Percentiles rank a stretch among this genome's conserved stretches.
Evolutionary conservation across 1,284 basidiomycete genomes (phyloP).

Genomic region (Leccinum pachyderme): DNA sequence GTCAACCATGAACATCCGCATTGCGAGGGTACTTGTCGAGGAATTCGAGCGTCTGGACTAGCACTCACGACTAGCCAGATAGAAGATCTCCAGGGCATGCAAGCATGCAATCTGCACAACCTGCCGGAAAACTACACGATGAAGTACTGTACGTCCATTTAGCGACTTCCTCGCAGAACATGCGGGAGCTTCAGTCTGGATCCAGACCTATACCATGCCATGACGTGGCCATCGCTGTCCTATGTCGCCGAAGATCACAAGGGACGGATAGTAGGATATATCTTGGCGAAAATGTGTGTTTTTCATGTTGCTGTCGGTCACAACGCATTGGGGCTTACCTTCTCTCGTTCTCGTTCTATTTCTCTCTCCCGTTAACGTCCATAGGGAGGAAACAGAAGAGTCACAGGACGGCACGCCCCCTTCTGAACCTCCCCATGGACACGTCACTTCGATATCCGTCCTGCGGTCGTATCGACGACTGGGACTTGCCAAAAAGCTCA

Average conservation of each 20-base stretch:
- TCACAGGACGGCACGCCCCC: slow-evolving; percentile 22
- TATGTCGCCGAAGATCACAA: slow-evolving; percentile 95
- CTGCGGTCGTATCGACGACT: slow-evolving; percentile 85
- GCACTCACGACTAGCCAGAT: slow-evolving; percentile 36
- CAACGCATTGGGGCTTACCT: background rate
- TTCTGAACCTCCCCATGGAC: slow-evolving; percentile 71
- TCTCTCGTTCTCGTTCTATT: background rate
- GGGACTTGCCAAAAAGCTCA: slow-evolving; percentile 90
- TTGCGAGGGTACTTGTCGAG: slow-evolving; percentile 45
- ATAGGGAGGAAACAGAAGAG: slow-evolving; percentile 46
- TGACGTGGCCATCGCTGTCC: slow-evolving; percentile 96
- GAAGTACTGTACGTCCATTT: slow-evolving; percentile 72
- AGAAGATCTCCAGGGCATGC: slow-evolving; percentile 82
- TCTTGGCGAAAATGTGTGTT: slow-evolving; percentile 91
- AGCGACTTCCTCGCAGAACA: slow-evolving; percentile 19
- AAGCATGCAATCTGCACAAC: slow-evolving; percentile 89
- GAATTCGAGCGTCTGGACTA: background rate
- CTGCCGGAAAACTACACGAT: slow-evolving; percentile 93
- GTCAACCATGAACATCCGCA: slow-evolving; percentile 54
- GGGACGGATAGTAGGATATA: slow-evolving; percentile 94
- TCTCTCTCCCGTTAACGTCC: background rate
- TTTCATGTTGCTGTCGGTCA: background rate
- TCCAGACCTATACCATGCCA: slow-evolving; percentile 89
- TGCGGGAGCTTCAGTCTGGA: background rate
- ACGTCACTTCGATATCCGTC: slow-evolving; percentile 97